A percentile compares a stretch with the other conserved stretches of the same genome.
Conservation (phyloP, 192 early-diverging fungal species). For the Coemansia javaensis region DNA sequence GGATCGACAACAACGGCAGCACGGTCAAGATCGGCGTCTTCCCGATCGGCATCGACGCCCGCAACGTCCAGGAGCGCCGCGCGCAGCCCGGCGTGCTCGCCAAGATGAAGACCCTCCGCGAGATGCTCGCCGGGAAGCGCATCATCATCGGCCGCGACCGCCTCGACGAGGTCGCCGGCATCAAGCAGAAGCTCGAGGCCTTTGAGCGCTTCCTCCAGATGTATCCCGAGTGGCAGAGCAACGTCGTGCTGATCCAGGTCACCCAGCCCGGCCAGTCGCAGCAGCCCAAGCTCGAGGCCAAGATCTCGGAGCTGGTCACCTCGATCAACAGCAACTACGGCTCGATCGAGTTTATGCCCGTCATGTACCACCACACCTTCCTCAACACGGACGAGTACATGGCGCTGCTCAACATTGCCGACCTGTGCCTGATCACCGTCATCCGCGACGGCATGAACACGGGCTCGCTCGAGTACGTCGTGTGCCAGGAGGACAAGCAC, state of each 20-base stretch:
- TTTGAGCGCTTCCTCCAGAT: constrained; percentile 88
- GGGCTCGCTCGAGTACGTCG: constrained; percentile 86
- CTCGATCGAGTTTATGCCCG: constrained; percentile 90
- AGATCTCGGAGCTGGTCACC: constrained; percentile 85
- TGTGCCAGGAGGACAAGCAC: constrained; percentile 83
- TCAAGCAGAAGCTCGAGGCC: constrained; percentile 89
- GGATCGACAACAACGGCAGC: constrained; percentile 76
- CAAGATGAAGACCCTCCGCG: constrained; percentile 74
- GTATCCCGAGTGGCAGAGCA: constrained; percentile 89
- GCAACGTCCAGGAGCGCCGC: constrained; percentile 61
- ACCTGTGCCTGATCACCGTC: constrained; percentile 85
- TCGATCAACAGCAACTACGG: constrained; percentile 94
- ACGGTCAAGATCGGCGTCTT: constrained; percentile 82
- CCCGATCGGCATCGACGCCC: constrained; percentile 95
- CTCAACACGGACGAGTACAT: constrained; percentile 95
- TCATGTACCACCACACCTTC: constrained; percentile 86
- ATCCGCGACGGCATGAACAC: constrained; percentile 99
- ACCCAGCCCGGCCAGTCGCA: constrained; percentile 78
- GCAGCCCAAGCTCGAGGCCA: constrained; percentile 66
- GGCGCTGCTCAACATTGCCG: constrained; percentile 87
- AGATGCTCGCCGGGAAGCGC: constrained; percentile 81
- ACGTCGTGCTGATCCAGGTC: constrained; percentile 93
- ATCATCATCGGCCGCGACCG: constrained; percentile 98
- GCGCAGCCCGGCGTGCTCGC: constrained; percentile 60
- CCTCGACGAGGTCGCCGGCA: constrained; percentile 89